A percentile compares a stretch with the other conserved stretches of the same genome.
Conservation (phyloP, 2,329 filamentous ascomycete species). For the Sclerotinia trifoliorum region DNA sequence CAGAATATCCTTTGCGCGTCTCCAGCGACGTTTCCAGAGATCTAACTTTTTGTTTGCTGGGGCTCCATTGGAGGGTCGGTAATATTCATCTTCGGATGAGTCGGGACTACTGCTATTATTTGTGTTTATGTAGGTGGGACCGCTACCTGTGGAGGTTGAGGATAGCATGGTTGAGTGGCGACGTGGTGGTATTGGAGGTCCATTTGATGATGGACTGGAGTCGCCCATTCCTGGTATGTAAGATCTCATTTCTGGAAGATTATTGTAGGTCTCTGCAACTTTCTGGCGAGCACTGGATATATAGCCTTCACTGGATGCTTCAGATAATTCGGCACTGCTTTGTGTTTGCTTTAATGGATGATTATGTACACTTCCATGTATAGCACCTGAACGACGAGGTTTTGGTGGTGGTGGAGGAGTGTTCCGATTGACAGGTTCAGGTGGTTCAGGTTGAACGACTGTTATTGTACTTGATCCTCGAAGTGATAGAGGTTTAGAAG, state of each 20-base stretch:
- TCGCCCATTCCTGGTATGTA: constrained; percentile 32
- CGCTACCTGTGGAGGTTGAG: constrained; percentile 20
- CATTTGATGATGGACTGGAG: constrained; percentile 22
- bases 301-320: constrained; percentile 33
- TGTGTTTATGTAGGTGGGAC: constrained; percentile 24
- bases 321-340: constrained; percentile 32
- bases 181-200: constrained; percentile 31
- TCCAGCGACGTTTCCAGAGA: constrained; percentile 68
- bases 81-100: constrained; percentile 36
- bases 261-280: constrained; percentile 38
- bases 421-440: constrained; percentile 45
- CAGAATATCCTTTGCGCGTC: constrained; percentile 61
- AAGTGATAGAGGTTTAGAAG: constrained; percentile 57
- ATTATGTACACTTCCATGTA: constrained; percentile 9
- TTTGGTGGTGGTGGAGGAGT: constrained; percentile 40
- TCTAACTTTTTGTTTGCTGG: constrained; percentile 65
- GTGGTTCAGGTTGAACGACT: constrained; percentile 37
- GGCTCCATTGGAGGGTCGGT: constrained; percentile 25
- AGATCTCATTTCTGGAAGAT: constrained; percentile 38
- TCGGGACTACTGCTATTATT: constrained; percentile 31
- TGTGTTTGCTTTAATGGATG: constrained; percentile 36
- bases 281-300: constrained; percentile 36
- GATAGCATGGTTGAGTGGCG: constrained; percentile 25
- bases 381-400: constrained; percentile 30
- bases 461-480: constrained; percentile 43